These are phyloP conservation scores for Ustilago lituana DNA, from an alignment of 1,284 basidiomycete species.

Conservation along the genomic window DNA sequence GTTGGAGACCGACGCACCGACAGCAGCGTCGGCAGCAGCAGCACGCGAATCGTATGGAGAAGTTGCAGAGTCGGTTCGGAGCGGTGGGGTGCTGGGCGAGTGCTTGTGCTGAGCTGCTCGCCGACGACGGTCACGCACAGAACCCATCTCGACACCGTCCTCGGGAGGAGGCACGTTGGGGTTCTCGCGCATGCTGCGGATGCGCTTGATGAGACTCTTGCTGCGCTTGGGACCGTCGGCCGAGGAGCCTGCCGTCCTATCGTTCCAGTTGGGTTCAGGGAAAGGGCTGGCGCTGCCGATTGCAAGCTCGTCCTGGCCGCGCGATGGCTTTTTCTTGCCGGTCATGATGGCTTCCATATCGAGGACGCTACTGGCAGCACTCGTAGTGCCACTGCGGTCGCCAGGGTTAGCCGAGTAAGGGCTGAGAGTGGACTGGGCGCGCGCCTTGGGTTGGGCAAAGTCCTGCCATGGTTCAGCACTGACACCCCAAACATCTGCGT, in stretches of 20 bases:
- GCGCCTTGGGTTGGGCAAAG: constrained; percentile 55
- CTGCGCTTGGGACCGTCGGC: constrained; percentile 48
- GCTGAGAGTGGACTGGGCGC: constrained; percentile 35
- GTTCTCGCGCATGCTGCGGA: constrained; percentile 57
- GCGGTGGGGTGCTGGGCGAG: constrained; percentile 51
- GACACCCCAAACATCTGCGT: constrained; percentile 65
- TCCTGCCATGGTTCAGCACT: constrained; percentile 66
- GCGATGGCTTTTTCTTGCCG: constrained; percentile 43
- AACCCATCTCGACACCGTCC: constrained; percentile 48
- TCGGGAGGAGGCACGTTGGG: constrained; percentile 57
- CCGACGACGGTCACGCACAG: constrained; percentile 25
- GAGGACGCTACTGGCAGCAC: constrained; percentile 55
- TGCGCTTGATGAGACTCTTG: constrained; percentile 60
- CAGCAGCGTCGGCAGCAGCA: constrained; percentile 31
- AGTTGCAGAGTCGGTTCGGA: constrained; percentile 13
- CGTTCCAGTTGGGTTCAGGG: constrained; percentile 53
- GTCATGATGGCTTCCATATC: constrained; percentile 65
- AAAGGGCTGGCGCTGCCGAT: constrained; percentile 54
- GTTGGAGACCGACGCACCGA: constrained; percentile 11
- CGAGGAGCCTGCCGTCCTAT: constrained; percentile 4
- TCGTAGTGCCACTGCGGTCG: constrained; percentile 45
- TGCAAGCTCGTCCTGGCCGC: constrained; percentile 24
- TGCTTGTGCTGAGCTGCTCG: constrained; percentile 43
- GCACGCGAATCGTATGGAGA: constrained; percentile 28
- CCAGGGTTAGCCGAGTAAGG: constrained; percentile 37